These are phyloP conservation scores for Przewalskia tangutica DNA, from an alignment of 257 asterid genomes.

Conservation along the genomic window DNA sequence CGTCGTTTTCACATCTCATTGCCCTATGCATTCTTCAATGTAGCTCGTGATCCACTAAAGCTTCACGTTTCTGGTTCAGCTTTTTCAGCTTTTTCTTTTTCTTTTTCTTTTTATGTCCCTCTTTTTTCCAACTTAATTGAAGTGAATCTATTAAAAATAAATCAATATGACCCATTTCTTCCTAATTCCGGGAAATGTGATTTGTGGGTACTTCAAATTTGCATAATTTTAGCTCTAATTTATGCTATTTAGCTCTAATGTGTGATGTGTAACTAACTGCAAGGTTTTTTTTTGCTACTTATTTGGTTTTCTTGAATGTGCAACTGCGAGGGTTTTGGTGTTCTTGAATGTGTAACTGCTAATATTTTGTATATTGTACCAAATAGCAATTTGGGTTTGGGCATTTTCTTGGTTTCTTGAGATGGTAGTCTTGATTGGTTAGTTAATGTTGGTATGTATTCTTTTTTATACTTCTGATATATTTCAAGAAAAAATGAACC, in stretches of 20 bases:
- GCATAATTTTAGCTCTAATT: too few relatives aligned
- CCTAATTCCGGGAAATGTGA: neutral
- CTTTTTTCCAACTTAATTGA: neutral
- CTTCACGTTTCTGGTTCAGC: slow-evolving; percentile 5
- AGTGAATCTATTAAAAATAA: neutral
- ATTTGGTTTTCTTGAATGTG: neutral
- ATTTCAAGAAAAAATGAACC: neutral
- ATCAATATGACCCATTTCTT: neutral
- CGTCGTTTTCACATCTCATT: neutral
- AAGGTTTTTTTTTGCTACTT: too few relatives aligned
- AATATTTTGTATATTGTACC: neutral
- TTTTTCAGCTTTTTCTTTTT: neutral
- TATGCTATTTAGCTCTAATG: too few relatives aligned
- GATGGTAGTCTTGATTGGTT: neutral
- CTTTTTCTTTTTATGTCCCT: neutral
- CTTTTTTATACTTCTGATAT: too few relatives aligned
- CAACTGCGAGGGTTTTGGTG: neutral
- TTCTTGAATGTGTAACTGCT: neutral
- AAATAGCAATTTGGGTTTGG: neutral
- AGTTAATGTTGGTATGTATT: too few relatives aligned
- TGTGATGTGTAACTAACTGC: too few relatives aligned
- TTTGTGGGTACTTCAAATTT: neutral
- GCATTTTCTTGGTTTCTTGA: neutral
- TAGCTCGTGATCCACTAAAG: slow-evolving; percentile 4
- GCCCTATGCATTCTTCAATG: slow-evolving; percentile 7